phyloP scores from a whole-genome alignment of 768 basidiomycete species.

The Dacryopinax primogenitus region DNA sequence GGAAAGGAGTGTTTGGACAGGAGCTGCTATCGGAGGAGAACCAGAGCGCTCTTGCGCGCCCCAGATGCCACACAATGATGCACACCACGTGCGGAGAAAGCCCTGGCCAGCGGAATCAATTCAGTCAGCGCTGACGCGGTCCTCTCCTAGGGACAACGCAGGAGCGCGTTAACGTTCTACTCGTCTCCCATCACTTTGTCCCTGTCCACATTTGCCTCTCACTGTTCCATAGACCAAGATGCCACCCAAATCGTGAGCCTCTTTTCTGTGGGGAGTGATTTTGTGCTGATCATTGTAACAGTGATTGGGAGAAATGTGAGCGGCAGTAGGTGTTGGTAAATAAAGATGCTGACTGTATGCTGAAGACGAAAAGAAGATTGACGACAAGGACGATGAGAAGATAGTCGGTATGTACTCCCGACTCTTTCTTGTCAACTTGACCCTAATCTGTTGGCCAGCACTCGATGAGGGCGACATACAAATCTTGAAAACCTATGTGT shows the following conservation, averaged over 20 bases:
- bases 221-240: slow-evolving; percentile 33
- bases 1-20: background rate
- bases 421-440: background rate
- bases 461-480: slow-evolving; percentile 98
- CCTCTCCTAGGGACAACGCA: background rate
- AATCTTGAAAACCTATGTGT: slow-evolving; percentile 94
- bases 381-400: slow-evolving; percentile 86
- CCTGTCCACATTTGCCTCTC: background rate
- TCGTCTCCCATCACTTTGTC: background rate
- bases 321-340: background rate
- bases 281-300: slow-evolving; percentile 27
- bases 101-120: background rate
- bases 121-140: slow-evolving; percentile 2
- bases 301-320: slow-evolving; percentile 98
- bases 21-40: background rate
- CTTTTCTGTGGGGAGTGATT: background rate
- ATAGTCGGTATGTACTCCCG: slow-evolving; percentile 48
- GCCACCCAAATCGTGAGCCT: slow-evolving; percentile 90
- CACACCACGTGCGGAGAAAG: background rate
- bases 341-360: slow-evolving; percentile 9
- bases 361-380: slow-evolving; percentile 70
- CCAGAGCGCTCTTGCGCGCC: background rate
- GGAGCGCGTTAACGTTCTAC: background rate
- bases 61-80: background rate
- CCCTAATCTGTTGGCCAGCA: slow-evolving; percentile 36